Evolutionary conservation across 352 stramenopile species (phyloP), one percentile per base, ranked within the genome.

Genomic region (Globisporangium rhizosaccharum): DNA sequence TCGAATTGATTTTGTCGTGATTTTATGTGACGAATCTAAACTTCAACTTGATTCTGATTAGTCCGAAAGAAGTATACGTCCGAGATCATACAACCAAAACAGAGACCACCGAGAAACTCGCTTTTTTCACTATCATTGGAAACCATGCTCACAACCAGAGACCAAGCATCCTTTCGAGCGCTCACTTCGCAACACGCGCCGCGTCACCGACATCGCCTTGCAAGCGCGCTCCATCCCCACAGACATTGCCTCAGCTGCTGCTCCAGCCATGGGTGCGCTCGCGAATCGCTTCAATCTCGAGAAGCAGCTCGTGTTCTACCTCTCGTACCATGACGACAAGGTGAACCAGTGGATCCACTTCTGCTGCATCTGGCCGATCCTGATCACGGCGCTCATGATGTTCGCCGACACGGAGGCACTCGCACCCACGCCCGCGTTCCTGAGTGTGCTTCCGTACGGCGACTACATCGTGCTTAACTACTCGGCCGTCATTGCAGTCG

Each of bases 281-380:
- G 58, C 70, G 3, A 74, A 90, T 28, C 79, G 82, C 63, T 92
- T 92, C 61, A 62, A 90, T 63, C 63, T 94, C 48, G 82, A 94
- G 66, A 88, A 90, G 63, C 83, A 92, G 58, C 64, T 94, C 47
- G 73, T 70, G 25, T 94, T 94, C 73, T 94, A 94, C 68, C 64
- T 89, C 39, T 89, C 79, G 26, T 95, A 95, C 74, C 86, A 95
- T 65, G 66, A 83, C 73, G 80, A 95, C 68, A 72, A 71, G 56
- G 65, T 85, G 56, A 96, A 96, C 71, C 73, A 90, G 73, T 69
- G 30, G 51, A 88, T 96, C 61, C 86, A 96, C 67, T 77, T 96
- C 37, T 50, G 69, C 25, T 96, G 81, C 68, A 91, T 95, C 66
- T 93, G 82, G 79, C 85, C 82, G 56, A 92, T 96, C 59, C 76